Base-by-base conservation (phyloP, 2,329 filamentous ascomycete species). In the Alternaria sp. region DNA sequence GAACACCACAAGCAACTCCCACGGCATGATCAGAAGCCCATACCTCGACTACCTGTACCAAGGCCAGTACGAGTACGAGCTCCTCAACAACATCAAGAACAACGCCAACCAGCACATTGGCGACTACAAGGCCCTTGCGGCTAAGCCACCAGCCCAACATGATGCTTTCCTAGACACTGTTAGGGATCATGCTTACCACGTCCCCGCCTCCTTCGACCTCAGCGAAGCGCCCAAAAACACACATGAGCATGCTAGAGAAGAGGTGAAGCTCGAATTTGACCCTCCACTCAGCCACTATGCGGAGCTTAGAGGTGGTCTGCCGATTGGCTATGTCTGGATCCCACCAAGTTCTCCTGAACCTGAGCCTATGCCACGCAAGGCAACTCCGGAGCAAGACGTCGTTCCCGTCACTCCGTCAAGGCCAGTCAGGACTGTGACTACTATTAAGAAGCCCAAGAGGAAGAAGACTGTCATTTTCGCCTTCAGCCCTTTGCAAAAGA, bases 261-360 rank as follows among this genome's bases (percentile, higher is more conserved):
- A 51, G 36, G 28, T 36, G 14, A 44, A 51, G 16, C 54, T 57
- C 54, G 45, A 57, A 46, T 57, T 57, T 28, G 46, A 57, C 28
- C 45, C 54, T 20, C 54, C 54, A 8, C 54, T 57, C 28, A 18
- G 16, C 3, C 45, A 57, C 22, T 57, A 57, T 18, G 45, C 54
- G 18, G 54, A 57, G 6, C 54, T 57, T 12, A 51, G 54, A 34
- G 54, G 27, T 8, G 45, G 45, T 18, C 20, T 51, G 18, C 45
- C 54, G 20, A 44, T 57, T 20, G 54, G 54, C 18, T 57, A 57
- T 25, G 20, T 57, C 27, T 57, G 54, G 46, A 36, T 57, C 14
- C 54, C 54, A 36, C 54, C 54, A 12, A 44, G 45, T 36, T 57
- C 54, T 4, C 54, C 46, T 7, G 38, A 50, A 27, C 54, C 45